A percentile compares a stretch with the other conserved stretches of the same genome.
Evolutionary conservation across 2,329 filamentous ascomycete species (phyloP).

Genomic region (Drechslerella stenobrocha): DNA sequence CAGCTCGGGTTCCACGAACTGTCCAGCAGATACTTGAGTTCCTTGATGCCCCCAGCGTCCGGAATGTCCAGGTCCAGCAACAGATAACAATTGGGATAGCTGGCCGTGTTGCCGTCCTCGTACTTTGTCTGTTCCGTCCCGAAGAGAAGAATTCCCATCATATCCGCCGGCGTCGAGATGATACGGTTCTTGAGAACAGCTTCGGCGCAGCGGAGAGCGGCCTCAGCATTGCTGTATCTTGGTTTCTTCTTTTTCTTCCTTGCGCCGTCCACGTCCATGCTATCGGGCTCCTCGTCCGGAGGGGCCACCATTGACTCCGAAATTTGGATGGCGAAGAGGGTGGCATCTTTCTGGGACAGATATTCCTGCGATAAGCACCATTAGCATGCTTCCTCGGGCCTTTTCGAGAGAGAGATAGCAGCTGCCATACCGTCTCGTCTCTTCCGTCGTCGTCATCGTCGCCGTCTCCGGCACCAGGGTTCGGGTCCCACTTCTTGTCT

Average conservation of each 20-base stretch:
- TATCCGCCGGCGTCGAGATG: constrained; percentile 92
- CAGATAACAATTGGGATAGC: constrained; percentile 90
- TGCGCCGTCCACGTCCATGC: constrained; percentile 55
- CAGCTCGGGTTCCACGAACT: constrained; percentile 26
- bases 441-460: constrained; percentile 72
- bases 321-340: constrained; percentile 92
- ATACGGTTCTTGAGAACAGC: constrained; percentile 97
- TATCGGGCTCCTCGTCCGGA: constrained; percentile 41
- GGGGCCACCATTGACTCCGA: constrained; percentile 77
- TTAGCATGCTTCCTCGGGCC: constrained; percentile 14
- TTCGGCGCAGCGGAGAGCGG: constrained; percentile 91
- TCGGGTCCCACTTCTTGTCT: constrained; percentile 61
- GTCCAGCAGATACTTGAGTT: constrained; percentile 73
- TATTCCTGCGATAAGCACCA: constrained; percentile 66
- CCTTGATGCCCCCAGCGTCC: constrained; percentile 81
- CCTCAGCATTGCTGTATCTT: constrained; percentile 74
- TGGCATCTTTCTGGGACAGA: constrained; percentile 91
- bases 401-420: constrained; percentile 5
- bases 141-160: constrained; percentile 94
- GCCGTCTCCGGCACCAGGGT: constrained; percentile 62
- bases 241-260: constrained; percentile 44
- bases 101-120: constrained; percentile 64
- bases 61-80: constrained; percentile 86
- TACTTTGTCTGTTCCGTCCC: constrained; percentile 85
- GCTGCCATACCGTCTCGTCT: constrained; percentile 64